Base-by-base conservation (phyloP, 148 eudicot genomes). In the Agrostemma githago region DNA sequence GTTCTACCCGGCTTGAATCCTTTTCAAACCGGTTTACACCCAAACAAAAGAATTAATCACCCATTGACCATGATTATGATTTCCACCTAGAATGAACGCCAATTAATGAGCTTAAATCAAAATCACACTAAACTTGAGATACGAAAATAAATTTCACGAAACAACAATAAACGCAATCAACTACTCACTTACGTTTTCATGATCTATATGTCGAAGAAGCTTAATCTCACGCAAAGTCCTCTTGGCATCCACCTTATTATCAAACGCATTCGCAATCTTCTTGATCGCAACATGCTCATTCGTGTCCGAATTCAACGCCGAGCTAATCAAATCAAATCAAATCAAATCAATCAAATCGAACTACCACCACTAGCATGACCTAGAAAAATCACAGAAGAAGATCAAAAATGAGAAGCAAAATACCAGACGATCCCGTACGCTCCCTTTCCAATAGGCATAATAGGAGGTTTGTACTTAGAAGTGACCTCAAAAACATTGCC, bases 371-470 rank as follows among this genome's bases (percentile, higher is more conserved):
- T 3, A 12, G 10, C 14, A 60, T 8, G 15, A 26, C 40, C 20
- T 11, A 48, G 37, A n/a, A 72, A n/a, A 15, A 4, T 46, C 1
- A 67, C 14, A 64, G 16, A 67, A 5, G 1, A 4, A 65, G 5
- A 8, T 0, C 3, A 62, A 46, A 34, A 62, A 37, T 4, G 8
- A 26, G 2, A 71, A 68, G n/a, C 10, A 34, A 44, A 10, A 12
- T 85, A 92, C 98, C 98, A 94, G 57, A 94, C 98, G 79, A 94
- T 91, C 84, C 98, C 98, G 73, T 94, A 94, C 34, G 98, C 98
- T 68, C 98, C 98, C 74, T 91, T 94, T 40, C 98, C 98, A 74
- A 94, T 94, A 7, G 98, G 97, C 95, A 89, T 87, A 79, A 94
- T 89, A 4, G 98, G 98, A 20, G 98, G 97, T 56, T 88, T 91